Conservation (phyloP, 768 basidiomycete genomes). For the Amanita inopinata region DNA sequence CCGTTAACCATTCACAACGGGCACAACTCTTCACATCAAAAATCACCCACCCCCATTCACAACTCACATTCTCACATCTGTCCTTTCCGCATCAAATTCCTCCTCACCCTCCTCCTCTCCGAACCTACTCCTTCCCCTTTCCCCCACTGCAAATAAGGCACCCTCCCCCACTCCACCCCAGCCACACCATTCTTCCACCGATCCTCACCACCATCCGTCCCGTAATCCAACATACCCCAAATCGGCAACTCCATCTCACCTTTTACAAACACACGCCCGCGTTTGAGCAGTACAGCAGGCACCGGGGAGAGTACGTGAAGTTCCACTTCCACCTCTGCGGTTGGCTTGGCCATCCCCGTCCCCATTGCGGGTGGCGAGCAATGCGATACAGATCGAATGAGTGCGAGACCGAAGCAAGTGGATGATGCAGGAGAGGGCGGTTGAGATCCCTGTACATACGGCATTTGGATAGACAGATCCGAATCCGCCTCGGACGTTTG, state of each 20-base stretch:
- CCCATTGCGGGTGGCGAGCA: conserved; percentile 1
- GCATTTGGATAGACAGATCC: conserved; percentile 18
- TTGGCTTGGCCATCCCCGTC: neutral
- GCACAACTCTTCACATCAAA: too few species aligned
- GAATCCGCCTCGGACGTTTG: conserved; percentile 27
- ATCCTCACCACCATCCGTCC: conserved; percentile 13
- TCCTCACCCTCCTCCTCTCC: conserved; percentile 61
- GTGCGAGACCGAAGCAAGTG: conserved; percentile 63
- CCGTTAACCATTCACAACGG: too few species aligned
- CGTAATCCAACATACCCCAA: conserved; percentile 71
- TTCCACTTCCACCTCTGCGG: conserved; percentile 17
- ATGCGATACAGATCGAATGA: conserved; percentile 43
- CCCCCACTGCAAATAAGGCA: conserved; percentile 75
- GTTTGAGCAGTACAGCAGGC: conserved; percentile 33
- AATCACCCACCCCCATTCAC: too few species aligned
- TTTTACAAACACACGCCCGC: conserved; percentile 52
- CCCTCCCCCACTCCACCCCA: conserved; percentile 45
- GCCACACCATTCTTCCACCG: conserved; percentile 26
- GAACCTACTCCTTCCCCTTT: conserved; percentile 62
- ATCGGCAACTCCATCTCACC: conserved; percentile 85
- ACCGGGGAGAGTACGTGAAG: conserved; percentile 81
- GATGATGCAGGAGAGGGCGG: conserved; percentile 53
- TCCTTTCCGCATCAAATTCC: conserved; percentile 81
- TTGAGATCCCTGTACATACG: conserved; percentile 48
- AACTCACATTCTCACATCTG: conserved; percentile 39